Evolutionary conservation across 1,139 yeast species (phyloP), one percentile per base, ranked within the genome.

Genomic region (Protomyces pachydermus): DNA sequence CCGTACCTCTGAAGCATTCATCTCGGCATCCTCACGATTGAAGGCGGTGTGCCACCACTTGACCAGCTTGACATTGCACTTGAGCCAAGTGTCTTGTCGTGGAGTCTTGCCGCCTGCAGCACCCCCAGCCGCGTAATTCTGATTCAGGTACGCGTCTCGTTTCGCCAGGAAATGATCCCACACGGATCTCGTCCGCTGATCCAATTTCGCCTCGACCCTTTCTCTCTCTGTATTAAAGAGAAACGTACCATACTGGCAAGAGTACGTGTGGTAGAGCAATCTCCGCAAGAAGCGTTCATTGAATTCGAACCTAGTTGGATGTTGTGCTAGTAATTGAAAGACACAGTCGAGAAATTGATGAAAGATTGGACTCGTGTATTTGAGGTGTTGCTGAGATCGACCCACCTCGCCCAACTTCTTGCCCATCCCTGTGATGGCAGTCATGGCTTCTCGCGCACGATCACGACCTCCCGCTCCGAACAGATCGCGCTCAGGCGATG

Each of bases 181-280:
- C 1, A 88, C 96, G 12, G 95, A 85, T 23, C 88, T 79, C 0
- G 97, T 88, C 16, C 79, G 77, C 1, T 76, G 72, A 8, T 71
- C 73, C 0, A 82, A 76, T 14, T 78, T 73, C 32, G 79, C 75
- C 35, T 75, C 75, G 9, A 77, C 71, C 52, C 84, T 75, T 68
- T 90, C 96, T 57, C 78, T 74, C 72, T 93, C 97, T 48, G 82
- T 81, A 72, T 93, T 88, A 70, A 83, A 84, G 60, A 95, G 74
- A 71, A 93, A 93, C 0, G 96, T 84, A 2, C 98, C 98, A 74
- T 91, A 93, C 73, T 93, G 98, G 72, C 98, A 91, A 0, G 97
- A 88, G 72, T 91, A 90, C 56, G 88, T 79, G 74, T 93, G 98
- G 72, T 93, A 93, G 42, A 90, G 80, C 62, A 93, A 77, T 60